phyloP scores from a whole-genome alignment of 371 early-diverging fungal genomes.

The Chytridium lagenaria region DNA sequence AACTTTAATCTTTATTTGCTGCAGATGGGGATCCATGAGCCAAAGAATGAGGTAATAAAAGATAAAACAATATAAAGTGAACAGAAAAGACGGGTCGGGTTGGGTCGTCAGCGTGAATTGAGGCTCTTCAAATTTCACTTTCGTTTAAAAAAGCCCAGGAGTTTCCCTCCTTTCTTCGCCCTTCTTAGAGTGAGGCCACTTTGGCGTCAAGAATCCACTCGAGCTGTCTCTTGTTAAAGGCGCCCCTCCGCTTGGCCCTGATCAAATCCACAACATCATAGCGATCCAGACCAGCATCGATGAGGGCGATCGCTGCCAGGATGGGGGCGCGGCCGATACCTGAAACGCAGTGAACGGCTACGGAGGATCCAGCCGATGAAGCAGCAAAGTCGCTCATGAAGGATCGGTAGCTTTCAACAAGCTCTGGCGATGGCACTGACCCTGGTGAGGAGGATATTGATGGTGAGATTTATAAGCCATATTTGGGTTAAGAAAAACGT shows the following conservation, averaged over 20 bases:
- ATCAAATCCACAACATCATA: conserved; percentile 69
- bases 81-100: background rate
- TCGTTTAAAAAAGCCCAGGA: conserved; percentile 21
- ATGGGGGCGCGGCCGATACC: conserved; percentile 80
- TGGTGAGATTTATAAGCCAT: background rate
- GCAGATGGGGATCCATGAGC: background rate
- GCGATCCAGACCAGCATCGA: conserved; percentile 74
- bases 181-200: conserved; percentile 30
- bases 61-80: background rate
- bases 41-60: background rate
- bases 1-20: conserved; percentile 4
- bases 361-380: conserved; percentile 14
- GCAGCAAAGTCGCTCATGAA: conserved; percentile 26
- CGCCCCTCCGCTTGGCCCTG: conserved; percentile 66
- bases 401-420: conserved; percentile 33
- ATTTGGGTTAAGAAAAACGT: too few relatives aligned
- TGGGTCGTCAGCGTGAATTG: background rate
- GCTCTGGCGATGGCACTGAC: conserved; percentile 32
- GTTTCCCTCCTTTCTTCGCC: conserved; percentile 11
- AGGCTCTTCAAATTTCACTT: conserved; percentile 1
- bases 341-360: conserved; percentile 75
- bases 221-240: conserved; percentile 70
- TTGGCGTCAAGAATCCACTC: conserved; percentile 54
- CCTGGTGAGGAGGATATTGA: conserved; percentile 23
- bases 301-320: conserved; percentile 66